phyloP scores from a whole-genome alignment of 345 rosid genomes.

The Camelina sativa region DNA sequence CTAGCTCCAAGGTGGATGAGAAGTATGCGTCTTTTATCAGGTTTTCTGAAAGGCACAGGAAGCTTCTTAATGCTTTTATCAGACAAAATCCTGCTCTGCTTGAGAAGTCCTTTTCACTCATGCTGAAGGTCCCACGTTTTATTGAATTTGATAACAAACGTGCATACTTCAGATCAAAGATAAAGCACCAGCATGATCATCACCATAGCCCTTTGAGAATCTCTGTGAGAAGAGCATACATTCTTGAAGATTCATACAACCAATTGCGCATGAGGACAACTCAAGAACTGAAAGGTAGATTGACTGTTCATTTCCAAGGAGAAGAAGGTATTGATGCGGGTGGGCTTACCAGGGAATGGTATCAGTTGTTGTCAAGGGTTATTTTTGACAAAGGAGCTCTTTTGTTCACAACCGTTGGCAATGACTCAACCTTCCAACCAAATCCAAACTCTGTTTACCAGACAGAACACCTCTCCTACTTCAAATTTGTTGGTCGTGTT shows the following conservation, averaged over 20 bases:
- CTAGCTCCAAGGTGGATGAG: conserved; percentile 71
- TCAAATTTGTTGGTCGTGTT: conserved; percentile 96
- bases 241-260: conserved; percentile 97
- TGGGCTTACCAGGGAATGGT: conserved; percentile 99
- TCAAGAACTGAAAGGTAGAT: conserved; percentile 88
- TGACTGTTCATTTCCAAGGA: conserved; percentile 95
- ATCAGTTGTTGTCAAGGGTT: conserved; percentile 93
- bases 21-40: conserved; percentile 75
- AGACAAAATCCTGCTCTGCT: conserved; percentile 92
- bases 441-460: conserved; percentile 97
- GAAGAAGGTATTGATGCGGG: conserved; percentile 99
- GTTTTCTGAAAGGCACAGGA: conserved; percentile 94
- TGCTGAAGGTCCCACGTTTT: conserved; percentile 94
- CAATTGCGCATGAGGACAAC: conserved; percentile 87
- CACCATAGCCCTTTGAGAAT: conserved; percentile 90
- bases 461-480: conserved; percentile 97
- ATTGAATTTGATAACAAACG: conserved; percentile 96
- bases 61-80: conserved; percentile 88
- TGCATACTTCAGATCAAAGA: conserved; percentile 89
- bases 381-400: conserved; percentile 95
- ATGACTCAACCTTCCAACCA: conserved; percentile 97
- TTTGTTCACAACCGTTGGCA: conserved; percentile 96
- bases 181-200: conserved; percentile 92
- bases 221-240: conserved; percentile 93
- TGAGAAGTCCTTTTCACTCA: conserved; percentile 94